Percentiles rank a stretch among this genome's conserved stretches.
Evolutionary conservation across 139 green algal genomes (phyloP).

Genomic region (Micractinium sp.): DNA sequence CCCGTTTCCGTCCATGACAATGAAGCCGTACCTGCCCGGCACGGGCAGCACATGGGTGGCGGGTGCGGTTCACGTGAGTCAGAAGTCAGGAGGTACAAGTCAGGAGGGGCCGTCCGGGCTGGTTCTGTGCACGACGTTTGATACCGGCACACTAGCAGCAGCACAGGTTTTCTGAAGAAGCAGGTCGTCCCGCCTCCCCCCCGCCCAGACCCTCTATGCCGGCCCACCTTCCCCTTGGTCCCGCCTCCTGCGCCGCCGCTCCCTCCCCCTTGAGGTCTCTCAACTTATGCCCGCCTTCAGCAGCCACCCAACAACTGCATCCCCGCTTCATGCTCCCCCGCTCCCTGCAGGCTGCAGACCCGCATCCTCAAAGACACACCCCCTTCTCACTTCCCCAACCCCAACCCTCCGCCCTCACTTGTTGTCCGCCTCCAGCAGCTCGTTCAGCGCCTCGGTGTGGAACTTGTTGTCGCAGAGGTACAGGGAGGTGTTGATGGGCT

Average conservation of each 20-base stretch:
- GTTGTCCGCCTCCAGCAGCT: constrained; percentile 94
- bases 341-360: no score
- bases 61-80: no score
- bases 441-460: constrained; percentile 97
- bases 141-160: no score
- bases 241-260: no score
- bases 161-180: no score
- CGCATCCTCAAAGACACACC: neutral
- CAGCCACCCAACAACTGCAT: no score
- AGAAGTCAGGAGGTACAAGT: neutral
- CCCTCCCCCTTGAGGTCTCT: no score
- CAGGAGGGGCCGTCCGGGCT: neutral
- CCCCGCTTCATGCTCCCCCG: no score
- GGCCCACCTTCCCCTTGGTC: no score
- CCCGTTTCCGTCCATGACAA: constrained; percentile 99
- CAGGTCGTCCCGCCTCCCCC: no score
- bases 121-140: neutral
- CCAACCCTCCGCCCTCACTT: constrained; percentile 57
- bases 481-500: constrained; percentile 99
- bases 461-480: constrained; percentile 99
- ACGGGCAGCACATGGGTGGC: neutral
- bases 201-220: no score
- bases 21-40: constrained; percentile 95
- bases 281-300: no score
- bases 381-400: neutral